These are phyloP conservation scores for Dryadomyces quercus-mongolicae DNA, from an alignment of 2,329 filamentous ascomycete species.

Conservation along the genomic window DNA sequence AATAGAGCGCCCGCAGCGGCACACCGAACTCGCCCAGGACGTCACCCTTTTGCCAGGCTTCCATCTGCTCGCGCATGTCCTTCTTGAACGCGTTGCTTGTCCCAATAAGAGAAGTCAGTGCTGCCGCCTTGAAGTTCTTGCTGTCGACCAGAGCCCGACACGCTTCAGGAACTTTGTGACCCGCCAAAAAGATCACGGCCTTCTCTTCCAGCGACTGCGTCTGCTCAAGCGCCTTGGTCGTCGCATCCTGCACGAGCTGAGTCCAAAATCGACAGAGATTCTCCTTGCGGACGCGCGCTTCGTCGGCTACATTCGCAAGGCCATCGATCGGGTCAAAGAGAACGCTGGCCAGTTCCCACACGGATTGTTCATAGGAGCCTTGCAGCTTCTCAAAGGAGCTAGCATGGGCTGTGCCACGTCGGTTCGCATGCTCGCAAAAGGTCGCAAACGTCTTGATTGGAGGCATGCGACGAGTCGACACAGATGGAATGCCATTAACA, in stretches of 20 bases:
- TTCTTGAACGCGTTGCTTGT: constrained; percentile 55
- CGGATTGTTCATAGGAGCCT: constrained; percentile 51
- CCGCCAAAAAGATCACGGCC: constrained; percentile 68
- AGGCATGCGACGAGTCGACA: constrained; percentile 31
- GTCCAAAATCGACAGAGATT: constrained; percentile 57
- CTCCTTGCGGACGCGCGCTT: constrained; percentile 38
- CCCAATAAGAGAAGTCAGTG: constrained; percentile 55
- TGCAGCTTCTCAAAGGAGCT: constrained; percentile 20
- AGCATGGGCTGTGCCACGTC: constrained; percentile 18
- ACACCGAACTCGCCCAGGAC: constrained; percentile 80
- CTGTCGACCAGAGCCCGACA: constrained; percentile 67
- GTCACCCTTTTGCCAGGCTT: constrained; percentile 72
- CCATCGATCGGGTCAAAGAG: constrained; percentile 63
- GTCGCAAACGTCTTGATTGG: constrained; percentile 29
- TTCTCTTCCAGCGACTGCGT: constrained; percentile 65
- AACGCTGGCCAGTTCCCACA: constrained; percentile 80
- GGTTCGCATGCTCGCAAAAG: constrained; percentile 29
- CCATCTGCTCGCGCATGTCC: constrained; percentile 69
- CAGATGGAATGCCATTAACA: constrained; percentile 47
- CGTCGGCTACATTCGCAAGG: constrained; percentile 24
- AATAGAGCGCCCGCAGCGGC: constrained; percentile 75
- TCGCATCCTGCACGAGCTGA: constrained; percentile 48
- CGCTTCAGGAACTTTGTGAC: constrained; percentile 68
- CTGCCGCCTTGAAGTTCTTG: constrained; percentile 45
- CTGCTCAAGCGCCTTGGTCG: constrained; percentile 37